Evolutionary conservation across 495 filamentous ascomycete genomes (phyloP).

Genomic region (Tuber microsphaerosporum): DNA sequence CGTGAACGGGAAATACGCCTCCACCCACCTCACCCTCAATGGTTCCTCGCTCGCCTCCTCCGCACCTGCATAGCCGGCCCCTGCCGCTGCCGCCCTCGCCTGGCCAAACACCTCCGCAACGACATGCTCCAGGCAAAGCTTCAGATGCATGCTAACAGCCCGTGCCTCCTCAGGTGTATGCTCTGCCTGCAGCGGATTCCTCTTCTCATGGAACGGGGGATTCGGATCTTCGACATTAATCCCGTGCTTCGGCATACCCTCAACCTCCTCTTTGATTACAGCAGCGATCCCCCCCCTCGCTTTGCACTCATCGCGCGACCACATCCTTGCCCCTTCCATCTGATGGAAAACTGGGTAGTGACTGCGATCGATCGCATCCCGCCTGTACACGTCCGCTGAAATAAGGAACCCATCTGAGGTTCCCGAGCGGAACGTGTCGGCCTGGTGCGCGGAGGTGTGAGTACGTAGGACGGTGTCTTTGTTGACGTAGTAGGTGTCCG

Average conservation of each 20-base stretch:
- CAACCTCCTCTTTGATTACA: conserved; percentile 59
- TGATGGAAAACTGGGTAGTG: conserved; percentile 98
- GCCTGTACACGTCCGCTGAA: conserved; percentile 89
- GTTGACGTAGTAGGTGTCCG: conserved; percentile 96
- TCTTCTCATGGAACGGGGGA: conserved; percentile 66
- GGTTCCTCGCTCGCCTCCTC: conserved; percentile 49
- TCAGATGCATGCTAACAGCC: conserved; percentile 77
- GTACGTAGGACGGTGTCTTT: conserved; percentile 75
- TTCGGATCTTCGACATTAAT: conserved; percentile 78
- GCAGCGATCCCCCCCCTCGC: conserved; percentile 53
- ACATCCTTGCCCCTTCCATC: conserved; percentile 90
- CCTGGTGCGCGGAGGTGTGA: conserved; percentile 89
- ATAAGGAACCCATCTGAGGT: conserved; percentile 75
- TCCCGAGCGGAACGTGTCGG: conserved; percentile 70
- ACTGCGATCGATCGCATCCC: conserved; percentile 86
- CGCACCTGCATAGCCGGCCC: conserved; percentile 44
- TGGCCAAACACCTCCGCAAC: conserved; percentile 81
- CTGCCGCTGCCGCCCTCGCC: conserved; percentile 59
- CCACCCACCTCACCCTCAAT: conserved; percentile 82
- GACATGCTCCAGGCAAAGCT: conserved; percentile 78
- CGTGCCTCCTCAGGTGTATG: conserved; percentile 71
- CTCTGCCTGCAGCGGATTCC: conserved; percentile 75
- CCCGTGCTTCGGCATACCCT: conserved; percentile 57
- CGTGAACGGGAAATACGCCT: conserved; percentile 95
- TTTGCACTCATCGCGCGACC: conserved; percentile 60